A percentile compares a stretch with the other conserved stretches of the same genome.
Evolutionary conservation across 2,329 filamentous ascomycete species (phyloP).

Genomic region (Sporothrix curviconia): DNA sequence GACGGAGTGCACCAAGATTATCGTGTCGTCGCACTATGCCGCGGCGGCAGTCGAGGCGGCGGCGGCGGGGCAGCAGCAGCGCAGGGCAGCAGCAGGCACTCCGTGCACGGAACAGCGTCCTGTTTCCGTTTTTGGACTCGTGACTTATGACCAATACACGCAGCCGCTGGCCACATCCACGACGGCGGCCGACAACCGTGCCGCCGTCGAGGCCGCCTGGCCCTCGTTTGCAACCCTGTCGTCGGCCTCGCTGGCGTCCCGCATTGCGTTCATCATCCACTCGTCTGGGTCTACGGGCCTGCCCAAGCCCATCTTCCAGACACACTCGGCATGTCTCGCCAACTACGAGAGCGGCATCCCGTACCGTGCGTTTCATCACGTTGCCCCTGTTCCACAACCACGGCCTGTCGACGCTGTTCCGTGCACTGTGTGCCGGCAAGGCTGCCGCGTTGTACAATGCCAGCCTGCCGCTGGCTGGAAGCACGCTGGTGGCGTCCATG

Average conservation of each 20-base stretch:
- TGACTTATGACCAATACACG: background rate
- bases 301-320: slow-evolving; percentile 57
- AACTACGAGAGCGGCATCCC: slow-evolving; percentile 36
- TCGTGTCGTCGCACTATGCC: background rate
- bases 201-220: slow-evolving; percentile 19
- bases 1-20: slow-evolving; percentile 7
- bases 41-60: background rate
- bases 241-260: slow-evolving; percentile 25
- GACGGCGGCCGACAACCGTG: slow-evolving; percentile 20
- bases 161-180: background rate
- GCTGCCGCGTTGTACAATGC: slow-evolving; percentile 49
- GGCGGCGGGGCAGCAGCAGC: background rate
- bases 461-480: slow-evolving; percentile 43
- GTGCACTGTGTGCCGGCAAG: slow-evolving; percentile 45
- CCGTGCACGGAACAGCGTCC: background rate
- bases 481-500: slow-evolving; percentile 34
- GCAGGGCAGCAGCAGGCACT: background rate
- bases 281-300: slow-evolving; percentile 50
- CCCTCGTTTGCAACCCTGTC: slow-evolving; percentile 7
- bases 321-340: slow-evolving; percentile 43
- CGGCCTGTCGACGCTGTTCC: slow-evolving; percentile 48
- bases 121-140: background rate
- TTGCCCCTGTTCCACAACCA: slow-evolving; percentile 55
- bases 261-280: slow-evolving; percentile 28
- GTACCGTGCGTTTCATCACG: slow-evolving; percentile 47